Evolutionary conservation across 2,329 filamentous ascomycete genomes (phyloP).

Genomic region (Gliomastix tumulicola): DNA sequence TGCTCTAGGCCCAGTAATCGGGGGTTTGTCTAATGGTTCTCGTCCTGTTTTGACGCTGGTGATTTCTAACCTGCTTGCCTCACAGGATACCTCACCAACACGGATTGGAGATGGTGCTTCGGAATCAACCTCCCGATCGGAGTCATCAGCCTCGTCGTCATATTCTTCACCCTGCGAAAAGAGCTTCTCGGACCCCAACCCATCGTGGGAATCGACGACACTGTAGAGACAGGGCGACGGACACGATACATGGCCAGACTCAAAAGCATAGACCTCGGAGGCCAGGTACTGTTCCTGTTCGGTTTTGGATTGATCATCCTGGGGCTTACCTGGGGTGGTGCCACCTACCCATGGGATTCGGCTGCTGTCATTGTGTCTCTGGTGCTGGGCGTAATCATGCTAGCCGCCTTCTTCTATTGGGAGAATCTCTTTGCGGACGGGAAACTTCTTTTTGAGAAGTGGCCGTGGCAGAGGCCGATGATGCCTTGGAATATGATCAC

Average conservation of each 20-base stretch:
- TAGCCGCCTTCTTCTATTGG: constrained; percentile 34
- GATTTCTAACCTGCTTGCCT: constrained; percentile 7
- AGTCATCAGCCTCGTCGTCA: constrained; percentile 40
- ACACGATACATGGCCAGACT: constrained; percentile 35
- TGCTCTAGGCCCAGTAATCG: constrained; percentile 53
- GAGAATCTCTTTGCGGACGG: constrained; percentile 48
- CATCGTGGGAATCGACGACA: constrained; percentile 35
- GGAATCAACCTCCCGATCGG: constrained; percentile 54
- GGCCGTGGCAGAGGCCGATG: constrained; percentile 54
- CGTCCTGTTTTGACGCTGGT: background rate
- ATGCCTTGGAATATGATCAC: constrained; percentile 53
- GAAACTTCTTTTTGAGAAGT: constrained; percentile 32
- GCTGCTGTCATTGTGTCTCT: constrained; percentile 37
- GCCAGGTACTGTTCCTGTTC: constrained; percentile 49
- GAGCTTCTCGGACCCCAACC: constrained; percentile 49
- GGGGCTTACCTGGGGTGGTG: constrained; percentile 44
- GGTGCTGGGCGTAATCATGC: constrained; percentile 30
- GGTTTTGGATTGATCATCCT: constrained; percentile 40
- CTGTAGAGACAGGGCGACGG: constrained; percentile 18
- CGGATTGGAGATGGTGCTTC: constrained; percentile 62
- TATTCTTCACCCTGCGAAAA: constrained; percentile 49
- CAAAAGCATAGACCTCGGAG: constrained; percentile 47
- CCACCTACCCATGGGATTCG: constrained; percentile 39
- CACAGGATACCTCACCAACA: constrained; percentile 38
- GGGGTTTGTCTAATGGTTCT: too few relatives aligned